These are phyloP conservation scores for Lathyrus aphaca DNA, from an alignment of 306 rosid species.

Conservation along the genomic window DNA sequence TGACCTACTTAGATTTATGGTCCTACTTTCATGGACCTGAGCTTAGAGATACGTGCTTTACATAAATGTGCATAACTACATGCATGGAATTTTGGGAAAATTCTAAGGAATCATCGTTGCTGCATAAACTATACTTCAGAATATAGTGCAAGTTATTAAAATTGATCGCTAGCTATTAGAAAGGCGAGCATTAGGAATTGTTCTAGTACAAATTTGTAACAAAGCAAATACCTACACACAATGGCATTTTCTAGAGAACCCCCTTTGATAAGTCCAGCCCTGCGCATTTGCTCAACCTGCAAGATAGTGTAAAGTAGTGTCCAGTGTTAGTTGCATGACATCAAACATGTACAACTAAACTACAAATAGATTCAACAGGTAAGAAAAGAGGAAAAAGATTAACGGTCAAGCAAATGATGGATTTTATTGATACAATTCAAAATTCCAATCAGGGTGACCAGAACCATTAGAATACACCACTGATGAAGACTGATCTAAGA, in stretches of 20 bases:
- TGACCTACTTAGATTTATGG: not conserved
- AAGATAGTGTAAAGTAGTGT: slow-evolving; percentile 33
- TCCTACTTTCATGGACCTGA: not conserved
- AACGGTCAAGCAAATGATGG: not conserved
- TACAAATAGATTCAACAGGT: not conserved
- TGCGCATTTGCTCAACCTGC: slow-evolving; percentile 80
- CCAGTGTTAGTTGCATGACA: slow-evolving; percentile 24
- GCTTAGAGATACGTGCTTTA: slow-evolving; percentile 1
- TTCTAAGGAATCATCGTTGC: slow-evolving; percentile 17
- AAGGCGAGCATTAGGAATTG: slow-evolving; percentile 18
- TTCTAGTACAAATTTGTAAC: slow-evolving; percentile 16
- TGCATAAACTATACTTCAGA: slow-evolving; percentile 14
- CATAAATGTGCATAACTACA: not conserved
- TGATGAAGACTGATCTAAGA: not conserved
- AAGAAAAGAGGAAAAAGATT: not conserved
- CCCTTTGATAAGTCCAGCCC: slow-evolving; percentile 82
- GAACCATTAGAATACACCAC: not conserved
- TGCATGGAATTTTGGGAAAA: not conserved
- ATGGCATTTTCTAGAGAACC: slow-evolving; percentile 83
- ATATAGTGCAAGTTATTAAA: slow-evolving; percentile 15
- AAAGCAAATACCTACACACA: slow-evolving; percentile 72
- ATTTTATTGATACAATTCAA: not conserved
- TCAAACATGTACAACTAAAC: slow-evolving; percentile 23
- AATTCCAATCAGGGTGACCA: not conserved
- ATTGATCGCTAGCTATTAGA: slow-evolving; percentile 17